Evolutionary conservation across 176 grass and related monocot genomes (phyloP).

Genomic region (Eragrostis curvula): DNA sequence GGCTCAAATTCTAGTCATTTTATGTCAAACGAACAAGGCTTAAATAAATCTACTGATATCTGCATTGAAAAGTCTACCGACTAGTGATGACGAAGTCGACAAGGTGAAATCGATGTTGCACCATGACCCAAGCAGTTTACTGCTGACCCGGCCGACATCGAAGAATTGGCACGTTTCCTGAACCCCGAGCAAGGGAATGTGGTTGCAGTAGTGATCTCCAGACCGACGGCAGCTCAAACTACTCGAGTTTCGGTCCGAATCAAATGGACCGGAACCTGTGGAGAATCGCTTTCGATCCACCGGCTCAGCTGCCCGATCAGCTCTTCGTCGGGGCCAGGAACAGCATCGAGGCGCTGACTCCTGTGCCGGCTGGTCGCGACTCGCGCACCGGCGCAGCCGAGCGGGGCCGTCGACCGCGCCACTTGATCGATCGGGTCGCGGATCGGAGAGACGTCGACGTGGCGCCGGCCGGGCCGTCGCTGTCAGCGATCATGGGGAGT

Average conservation of each 20-base stretch:
- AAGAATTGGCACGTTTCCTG: not conserved
- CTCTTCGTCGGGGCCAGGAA: not conserved
- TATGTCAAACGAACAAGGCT: no score
- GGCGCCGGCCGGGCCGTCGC: not conserved
- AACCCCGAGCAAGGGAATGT: not conserved
- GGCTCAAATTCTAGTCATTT: no score
- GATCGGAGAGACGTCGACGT: not conserved
- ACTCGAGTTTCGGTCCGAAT: not conserved
- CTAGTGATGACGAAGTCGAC: not conserved
- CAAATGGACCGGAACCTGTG: not conserved
- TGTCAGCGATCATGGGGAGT: not conserved
- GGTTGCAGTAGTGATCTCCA: not conserved
- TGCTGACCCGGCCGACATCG: not conserved
- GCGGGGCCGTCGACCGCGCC: not conserved
- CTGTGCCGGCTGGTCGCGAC: conserved; percentile 26
- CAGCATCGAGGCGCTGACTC: not conserved
- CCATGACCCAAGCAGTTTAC: not conserved
- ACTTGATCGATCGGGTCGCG: not conserved
- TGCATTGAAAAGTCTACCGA: not conserved
- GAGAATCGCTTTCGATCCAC: not conserved
- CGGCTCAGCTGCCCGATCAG: not conserved
- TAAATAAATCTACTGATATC: no score
- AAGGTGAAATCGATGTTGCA: not conserved
- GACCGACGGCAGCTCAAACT: not conserved
- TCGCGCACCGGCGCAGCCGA: not conserved